These are phyloP conservation scores for Melocanna baccifera DNA, from an alignment of 176 grass and related monocot genomes.

Conservation along the genomic window DNA sequence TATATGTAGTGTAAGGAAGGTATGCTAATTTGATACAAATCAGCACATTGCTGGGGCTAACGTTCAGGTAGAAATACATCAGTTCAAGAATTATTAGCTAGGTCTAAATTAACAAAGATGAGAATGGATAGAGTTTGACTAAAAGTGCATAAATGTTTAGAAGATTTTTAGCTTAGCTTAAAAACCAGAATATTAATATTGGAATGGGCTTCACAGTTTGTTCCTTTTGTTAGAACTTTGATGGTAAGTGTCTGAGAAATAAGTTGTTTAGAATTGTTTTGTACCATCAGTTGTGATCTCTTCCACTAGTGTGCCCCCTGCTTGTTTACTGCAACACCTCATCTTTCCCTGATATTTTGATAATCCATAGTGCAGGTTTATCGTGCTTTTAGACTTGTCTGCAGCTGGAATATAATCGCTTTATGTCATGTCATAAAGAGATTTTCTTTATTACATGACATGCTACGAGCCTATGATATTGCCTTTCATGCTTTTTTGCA, in stretches of 20 bases:
- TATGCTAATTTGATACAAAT: no score
- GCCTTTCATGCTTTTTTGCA: background rate
- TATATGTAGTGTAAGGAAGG: background rate
- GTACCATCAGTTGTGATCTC: background rate
- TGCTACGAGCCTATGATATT: background rate
- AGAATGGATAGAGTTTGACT: background rate
- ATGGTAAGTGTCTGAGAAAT: background rate
- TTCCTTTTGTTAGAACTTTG: background rate
- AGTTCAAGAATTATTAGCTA: no score
- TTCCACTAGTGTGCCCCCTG: background rate
- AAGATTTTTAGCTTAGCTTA: background rate
- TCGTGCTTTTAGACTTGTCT: background rate
- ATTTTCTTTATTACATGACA: background rate
- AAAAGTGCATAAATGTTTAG: background rate
- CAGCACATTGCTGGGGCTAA: no score
- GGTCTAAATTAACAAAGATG: background rate
- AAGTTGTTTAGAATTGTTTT: background rate
- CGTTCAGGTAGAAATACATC: no score
- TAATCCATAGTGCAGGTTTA: background rate
- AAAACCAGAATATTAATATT: background rate
- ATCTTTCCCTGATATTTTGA: background rate
- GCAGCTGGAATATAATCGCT: background rate
- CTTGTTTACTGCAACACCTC: background rate
- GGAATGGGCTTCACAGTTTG: background rate
- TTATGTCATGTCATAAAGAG: background rate